Evolutionary conservation across 768 basidiomycete species (phyloP), one percentile per base, ranked within the genome.

Genomic region (Artomyces pyxidatus): DNA sequence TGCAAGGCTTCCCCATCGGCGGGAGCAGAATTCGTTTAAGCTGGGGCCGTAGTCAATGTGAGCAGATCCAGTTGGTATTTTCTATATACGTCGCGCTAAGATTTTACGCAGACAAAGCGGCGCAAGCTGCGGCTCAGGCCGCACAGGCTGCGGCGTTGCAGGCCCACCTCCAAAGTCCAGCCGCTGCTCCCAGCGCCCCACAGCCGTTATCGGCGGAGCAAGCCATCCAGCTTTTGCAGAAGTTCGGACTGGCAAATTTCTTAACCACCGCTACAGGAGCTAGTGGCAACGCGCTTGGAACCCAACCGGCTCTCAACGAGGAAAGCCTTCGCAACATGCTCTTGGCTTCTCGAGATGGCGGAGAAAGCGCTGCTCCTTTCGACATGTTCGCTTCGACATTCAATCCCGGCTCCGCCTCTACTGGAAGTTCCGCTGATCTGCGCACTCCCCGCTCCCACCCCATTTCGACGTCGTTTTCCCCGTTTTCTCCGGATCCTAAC

Each of bases 1-100:
- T 95, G 92, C 92, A 95, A 70, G 92, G 91, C 22, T 95, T 93
- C 63, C 90, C 91, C 4, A 84, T 96, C 55, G 91, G 89, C 28
- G 93, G 93, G 14, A 91, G 90, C 55, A 75, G 88, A 59, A 92
- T 96, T 56, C 77, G 93, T 29, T 68, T 95, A 54, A 90, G 88
- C 61, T 96, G 93, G 93, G 93, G 93, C 37, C 75, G 92, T 41
- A 90, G 87, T 66, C 91, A 94, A 77, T 91, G 89, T 91, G 49
- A 38, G 81, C 16, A 23, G 21, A n/a, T 38, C 26, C 17, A 35
- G 5, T 38, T 56, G 44, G 44, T 32, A 5, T 40, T 21, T 37
- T 49, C 30, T 2, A 38, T 12, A 4, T 17, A 5, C 4, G 28
- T 6, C 42, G 32, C 38, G 28, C 26, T 52, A 27, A 53, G 47